Conservation (phyloP, 176 grass and related monocot genomes). For the Rhynchospora pubera region DNA sequence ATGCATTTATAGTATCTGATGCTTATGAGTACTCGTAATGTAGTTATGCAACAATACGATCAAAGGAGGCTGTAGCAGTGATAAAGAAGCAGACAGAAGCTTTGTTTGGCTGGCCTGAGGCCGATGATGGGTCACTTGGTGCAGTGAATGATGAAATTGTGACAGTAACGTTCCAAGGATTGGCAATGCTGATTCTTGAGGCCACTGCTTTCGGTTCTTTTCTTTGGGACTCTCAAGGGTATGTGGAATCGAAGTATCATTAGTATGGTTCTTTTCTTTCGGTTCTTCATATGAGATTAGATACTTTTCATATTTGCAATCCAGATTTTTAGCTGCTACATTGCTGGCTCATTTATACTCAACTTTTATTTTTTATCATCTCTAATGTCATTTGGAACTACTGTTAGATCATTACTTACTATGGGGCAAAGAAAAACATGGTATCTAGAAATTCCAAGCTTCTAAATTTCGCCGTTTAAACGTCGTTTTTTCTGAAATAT, state of each 20-base stretch:
- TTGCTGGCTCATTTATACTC: no score
- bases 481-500: no score
- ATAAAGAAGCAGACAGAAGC: slow-evolving; percentile 96
- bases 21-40: neutral
- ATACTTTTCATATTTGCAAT: neutral
- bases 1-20: neutral
- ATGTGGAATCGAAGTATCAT: slow-evolving; percentile 88
- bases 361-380: no score
- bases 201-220: slow-evolving; percentile 83
- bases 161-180: slow-evolving; percentile 61
- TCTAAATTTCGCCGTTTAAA: no score
- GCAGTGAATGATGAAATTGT: slow-evolving; percentile 63
- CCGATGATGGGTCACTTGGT: slow-evolving; percentile 65
- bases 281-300: neutral
- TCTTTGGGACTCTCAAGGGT: slow-evolving; percentile 82
- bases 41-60: slow-evolving; percentile 79
- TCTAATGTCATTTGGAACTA: no score
- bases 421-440: no score
- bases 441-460: no score
- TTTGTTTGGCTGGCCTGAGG: slow-evolving; percentile 78
- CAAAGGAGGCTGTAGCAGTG: slow-evolving; percentile 66
- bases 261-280: neutral
- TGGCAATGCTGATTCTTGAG: slow-evolving; percentile 74
- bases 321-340: no score
- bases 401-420: no score